A percentile compares a stretch with the other conserved stretches of the same genome.
Conservation (phyloP, 139 green algal species). For the Chlorella sp. region DNA sequence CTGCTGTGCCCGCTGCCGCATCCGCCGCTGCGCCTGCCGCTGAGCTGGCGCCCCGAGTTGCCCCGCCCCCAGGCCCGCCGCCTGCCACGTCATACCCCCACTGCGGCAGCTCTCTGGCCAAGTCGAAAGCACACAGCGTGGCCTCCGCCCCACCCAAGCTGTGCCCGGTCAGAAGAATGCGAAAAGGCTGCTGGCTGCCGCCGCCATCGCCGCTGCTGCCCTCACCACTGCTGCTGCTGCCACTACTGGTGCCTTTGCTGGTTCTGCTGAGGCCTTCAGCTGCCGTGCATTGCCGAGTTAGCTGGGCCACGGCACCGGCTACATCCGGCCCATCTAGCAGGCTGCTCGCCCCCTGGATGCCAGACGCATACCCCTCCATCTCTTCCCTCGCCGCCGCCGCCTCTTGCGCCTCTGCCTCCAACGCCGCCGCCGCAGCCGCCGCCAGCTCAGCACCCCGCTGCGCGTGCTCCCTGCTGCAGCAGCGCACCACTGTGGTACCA, state of each 20-base stretch:
- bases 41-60: not conserved
- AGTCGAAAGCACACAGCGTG: not conserved
- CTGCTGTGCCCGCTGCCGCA: not conserved
- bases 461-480: not conserved
- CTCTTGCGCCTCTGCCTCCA: not conserved
- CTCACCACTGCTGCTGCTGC: not conserved
- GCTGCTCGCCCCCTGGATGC: not conserved
- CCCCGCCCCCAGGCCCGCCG: not conserved
- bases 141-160: conserved; percentile 11
- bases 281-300: not conserved
- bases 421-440: not conserved
- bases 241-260: not conserved
- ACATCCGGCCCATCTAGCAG: not conserved
- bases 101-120: not conserved
- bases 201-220: not conserved
- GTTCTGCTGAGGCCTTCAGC: not conserved
- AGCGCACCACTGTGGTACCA: conserved; percentile 2
- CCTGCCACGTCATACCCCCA: not conserved
- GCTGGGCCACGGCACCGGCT: not conserved
- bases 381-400: not conserved
- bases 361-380: not conserved
- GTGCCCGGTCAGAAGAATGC: not conserved
- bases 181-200: not conserved
- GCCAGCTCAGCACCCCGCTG: not conserved
- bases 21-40: not conserved